Base-by-base conservation (phyloP, 139 green algal species). In the Volvox reticuliferus region DNA sequence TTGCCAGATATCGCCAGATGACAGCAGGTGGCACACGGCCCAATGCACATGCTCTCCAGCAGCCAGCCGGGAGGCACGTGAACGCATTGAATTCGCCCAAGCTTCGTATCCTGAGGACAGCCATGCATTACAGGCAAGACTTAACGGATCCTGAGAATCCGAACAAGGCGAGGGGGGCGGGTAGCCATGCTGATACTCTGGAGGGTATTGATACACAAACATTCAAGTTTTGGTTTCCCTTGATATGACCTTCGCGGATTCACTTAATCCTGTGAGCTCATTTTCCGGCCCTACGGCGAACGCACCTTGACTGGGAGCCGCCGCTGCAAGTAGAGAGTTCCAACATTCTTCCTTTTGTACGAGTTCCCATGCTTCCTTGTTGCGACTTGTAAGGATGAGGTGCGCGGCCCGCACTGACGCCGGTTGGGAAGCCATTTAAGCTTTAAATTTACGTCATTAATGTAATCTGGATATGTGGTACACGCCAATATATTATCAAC, bases 301-400 rank as follows among this genome's bases (percentile, higher is more conserved):
- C 17, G 30, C 5, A 89, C 84, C 67, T 80, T 37, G 6, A 18
- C 32, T 33, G 12, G 84, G 84, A 22, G 84, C 84, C 26, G 84
- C 84, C 22, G 84, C 84, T 17, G 84, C 84, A 71, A 89, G 68
- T 37, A 81, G 37, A 18, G 84, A 89, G 24, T 73, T 89, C 84
- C 84, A 89, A n/a, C 84, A 80, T 20, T 50, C 37, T 2, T 81
- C 67, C 30, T 30, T 50, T 5, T 9, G 13, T 14, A 89, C 12
- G 2, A 69, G 26, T 9, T 81, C 26, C 84, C 84, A 89, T 17
- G 84, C 84, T 12, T 18, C 37, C 12, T 81, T 33, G 26, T 16
- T 50, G 18, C 24, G 36, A 17, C 84, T 69, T 26, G 67, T 81
- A 3, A 81, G 68, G 1, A 89, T 44, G 0, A 89, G 26, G 37